Base-by-base conservation (phyloP, 208 protist species). In the Leishmania gerbilli region DNA sequence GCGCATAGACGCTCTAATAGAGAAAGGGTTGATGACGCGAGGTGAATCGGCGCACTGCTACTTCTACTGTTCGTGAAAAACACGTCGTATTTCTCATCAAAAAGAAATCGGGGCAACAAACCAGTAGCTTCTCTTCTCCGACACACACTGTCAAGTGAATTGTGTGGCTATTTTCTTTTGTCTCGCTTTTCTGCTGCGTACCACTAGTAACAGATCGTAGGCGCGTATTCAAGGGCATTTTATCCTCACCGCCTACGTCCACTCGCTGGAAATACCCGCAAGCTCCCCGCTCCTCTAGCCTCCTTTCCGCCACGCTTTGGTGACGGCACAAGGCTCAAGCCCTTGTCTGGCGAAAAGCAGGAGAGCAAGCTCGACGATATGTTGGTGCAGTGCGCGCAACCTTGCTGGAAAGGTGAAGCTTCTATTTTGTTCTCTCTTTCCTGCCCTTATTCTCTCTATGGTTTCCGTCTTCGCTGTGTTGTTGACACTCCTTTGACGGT, bases 21-120 rank as follows among this genome's bases (percentile, higher is more conserved):
- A 90, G 45, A 93, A 93, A 55, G 90, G 92, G 24, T 87, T 94
- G 37, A 79, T 97, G 45, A 80, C 83, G 0, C 87, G 94, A 53
- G 87, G 82, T 53, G 75, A 79, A 56, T 71, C 75, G 3, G 71
- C 74, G 42, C 80, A 86, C 83, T 79, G 74, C 83, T 83, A 83
- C n/a, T 71, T 86, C 62, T 86, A 79, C 62, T 83, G 83, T 80
- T 40, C 65, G 47, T 86, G 64, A 82, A 64, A 64, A 72, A 64
- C 7, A 40, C 56, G 8, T 68, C 34, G 51, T 53, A 13, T 9
- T 27, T 74, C 15, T 68, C 11, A 21, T 21, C 37, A 68, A 77
- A 82, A 74, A 71, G 60, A 65, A 58, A 67, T 24, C 45, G n/a
- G 3, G 5, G 1, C 64, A 21, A 64, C 24, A 47, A 24, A 24